phyloP scores from a whole-genome alignment of 202 grass and related monocot species.

The Schoenoplectus tabernaemontani region DNA sequence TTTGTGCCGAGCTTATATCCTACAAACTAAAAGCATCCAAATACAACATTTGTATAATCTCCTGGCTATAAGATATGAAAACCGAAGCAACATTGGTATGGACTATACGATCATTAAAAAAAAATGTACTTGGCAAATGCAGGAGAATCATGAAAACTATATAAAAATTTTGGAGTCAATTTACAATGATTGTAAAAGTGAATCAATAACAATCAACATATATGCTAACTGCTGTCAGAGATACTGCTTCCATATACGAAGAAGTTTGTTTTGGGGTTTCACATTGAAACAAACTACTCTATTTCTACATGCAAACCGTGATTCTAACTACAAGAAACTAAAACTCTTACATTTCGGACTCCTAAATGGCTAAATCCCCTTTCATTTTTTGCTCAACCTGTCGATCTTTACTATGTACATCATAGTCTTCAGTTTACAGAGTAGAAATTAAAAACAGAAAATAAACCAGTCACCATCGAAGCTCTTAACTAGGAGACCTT shows the following conservation, averaged over 20 bases:
- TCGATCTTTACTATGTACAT: constrained; percentile 9
- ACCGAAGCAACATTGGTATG: neutral
- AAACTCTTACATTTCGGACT: constrained; percentile 7
- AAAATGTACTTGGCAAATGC: neutral
- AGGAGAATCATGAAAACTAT: neutral
- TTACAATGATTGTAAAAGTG: neutral
- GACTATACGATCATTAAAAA: neutral
- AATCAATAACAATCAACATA: neutral
- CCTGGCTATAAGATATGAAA: neutral
- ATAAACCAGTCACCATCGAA: neutral
- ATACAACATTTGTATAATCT: neutral
- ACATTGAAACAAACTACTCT: neutral
- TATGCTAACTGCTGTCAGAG: neutral
- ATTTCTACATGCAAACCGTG: neutral
- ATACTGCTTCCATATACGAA: neutral
- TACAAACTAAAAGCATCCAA: neutral
- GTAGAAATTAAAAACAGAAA: neutral
- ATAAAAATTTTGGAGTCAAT: neutral
- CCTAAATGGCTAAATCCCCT: neutral
- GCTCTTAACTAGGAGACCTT: neutral
- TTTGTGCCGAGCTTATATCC: neutral
- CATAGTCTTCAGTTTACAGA: constrained; percentile 5
- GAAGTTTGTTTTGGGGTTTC: neutral
- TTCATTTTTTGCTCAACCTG: constrained; percentile 2
- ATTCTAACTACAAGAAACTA: neutral